Base-by-base conservation (phyloP, 306 rosid species). In the Gleditsia sinensis region DNA sequence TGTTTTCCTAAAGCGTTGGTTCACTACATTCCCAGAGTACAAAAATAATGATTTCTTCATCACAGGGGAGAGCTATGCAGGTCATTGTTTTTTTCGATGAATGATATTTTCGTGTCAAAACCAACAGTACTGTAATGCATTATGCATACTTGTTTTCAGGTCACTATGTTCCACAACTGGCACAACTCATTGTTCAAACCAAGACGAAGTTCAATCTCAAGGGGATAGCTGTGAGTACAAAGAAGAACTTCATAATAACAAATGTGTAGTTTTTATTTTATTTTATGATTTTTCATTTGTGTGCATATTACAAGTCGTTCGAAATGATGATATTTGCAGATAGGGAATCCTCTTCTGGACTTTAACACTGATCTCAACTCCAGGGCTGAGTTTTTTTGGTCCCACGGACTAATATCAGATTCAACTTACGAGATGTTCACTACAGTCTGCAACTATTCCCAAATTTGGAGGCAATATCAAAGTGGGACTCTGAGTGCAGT, bases 91-190 rank as follows among this genome's bases (percentile, higher is more conserved):
- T 10, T 57, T 24, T 12, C 14, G 14, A 58, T 45, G 42, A 21
- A 55, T 24, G 16, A 27, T 24, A 28, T 50, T 21, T 27, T 54
- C 34, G 27, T 24, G 28, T 33, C 70, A 73, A 32, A 36, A 71
- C 13, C 36, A n/a, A 4, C 10, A 64, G 9, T 60, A 34, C 16
- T 34, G 17, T 72, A 68, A 65, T 17, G 39, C 9, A 14, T 72
- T 63, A 65, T 17, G 39, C 9, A 14, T 30, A 2, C 72, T 54
- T 67, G 13, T 67, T 69, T 70, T 37, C 82, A 90, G 94, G 97
- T 3, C 97, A 91, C 80, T 91, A 89, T 64, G 92, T 83, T 7
- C 97, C 97, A 2, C 92, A 91, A 56, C 91, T 91, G 30, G 97
- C 97, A 39, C 82, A 60, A 46, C 95, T 89, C 64, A 75, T 91